These are phyloP conservation scores for Ogataea wickerhamii DNA, from an alignment of 805 yeast genomes.

Conservation along the genomic window DNA sequence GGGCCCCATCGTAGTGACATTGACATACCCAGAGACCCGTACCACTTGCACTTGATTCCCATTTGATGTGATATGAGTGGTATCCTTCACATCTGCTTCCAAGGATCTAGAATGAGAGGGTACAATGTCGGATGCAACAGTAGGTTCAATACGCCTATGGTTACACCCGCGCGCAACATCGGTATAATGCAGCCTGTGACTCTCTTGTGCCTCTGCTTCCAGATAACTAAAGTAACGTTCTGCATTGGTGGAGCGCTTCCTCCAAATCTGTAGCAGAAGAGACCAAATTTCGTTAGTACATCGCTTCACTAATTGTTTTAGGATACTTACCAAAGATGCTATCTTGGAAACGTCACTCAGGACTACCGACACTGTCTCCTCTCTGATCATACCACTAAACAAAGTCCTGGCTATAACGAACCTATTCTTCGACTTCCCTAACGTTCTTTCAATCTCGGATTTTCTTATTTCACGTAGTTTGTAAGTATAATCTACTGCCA, in stretches of 20 bases:
- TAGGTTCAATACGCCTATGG: too few relatives aligned
- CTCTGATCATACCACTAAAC: constrained; percentile 10
- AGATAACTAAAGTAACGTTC: constrained; percentile 11
- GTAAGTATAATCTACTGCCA: background rate
- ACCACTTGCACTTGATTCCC: too few relatives aligned
- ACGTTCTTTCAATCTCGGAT: constrained; percentile 4
- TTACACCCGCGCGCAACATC: constrained; percentile 2
- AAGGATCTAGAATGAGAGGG: background rate
- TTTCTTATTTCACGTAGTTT: constrained; percentile 6
- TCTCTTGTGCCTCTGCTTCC: constrained; percentile 6
- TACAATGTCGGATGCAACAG: background rate
- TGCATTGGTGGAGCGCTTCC: constrained; percentile 1
- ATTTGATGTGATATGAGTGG: background rate
- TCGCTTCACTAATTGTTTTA: too few relatives aligned
- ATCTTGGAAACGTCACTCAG: constrained; percentile 11
- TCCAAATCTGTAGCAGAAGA: constrained; percentile 13
- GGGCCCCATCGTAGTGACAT: background rate
- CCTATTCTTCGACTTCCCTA: constrained; percentile 14
- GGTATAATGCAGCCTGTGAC: background rate
- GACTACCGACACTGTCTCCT: background rate
- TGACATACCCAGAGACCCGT: too few relatives aligned
- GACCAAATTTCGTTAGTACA: too few relatives aligned
- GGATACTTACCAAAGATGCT: constrained; percentile 17
- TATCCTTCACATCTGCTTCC: background rate
- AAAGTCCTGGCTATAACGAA: constrained; percentile 16